Evolutionary conservation across 345 rosid species (phyloP), one percentile per base, ranked within the genome.

Genomic region (Salix purpurea): DNA sequence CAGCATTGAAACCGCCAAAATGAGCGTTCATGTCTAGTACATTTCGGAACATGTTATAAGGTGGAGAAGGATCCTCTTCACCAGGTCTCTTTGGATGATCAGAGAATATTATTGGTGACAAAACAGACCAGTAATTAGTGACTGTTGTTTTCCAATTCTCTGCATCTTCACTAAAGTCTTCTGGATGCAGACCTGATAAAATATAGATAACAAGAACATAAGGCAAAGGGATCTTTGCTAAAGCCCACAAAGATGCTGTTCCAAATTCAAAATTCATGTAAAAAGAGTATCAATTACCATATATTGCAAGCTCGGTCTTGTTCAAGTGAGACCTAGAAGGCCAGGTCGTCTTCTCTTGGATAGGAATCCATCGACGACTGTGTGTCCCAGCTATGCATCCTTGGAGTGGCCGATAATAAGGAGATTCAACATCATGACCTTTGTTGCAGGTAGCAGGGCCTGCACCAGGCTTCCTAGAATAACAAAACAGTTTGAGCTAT

Each of bases 61-160:
- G 99, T 28, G 99, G 98, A 2, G 91, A 87, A 52, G 99, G 99
- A 85, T 96, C 98, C 85, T 96, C 99, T 42, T 94, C 97, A 16
- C 99, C 99, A 7, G 99, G 99, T 85, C 99, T 92, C 82, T 96
- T 96, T 16, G 99, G 98, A 84, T 96, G 99, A 89, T 96, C 99
- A 0, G 99, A 96, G 92, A 96, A 96, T 86, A 96, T 92, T 71
- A 96, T 67, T 5, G 99, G 98, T 6, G 99, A 96, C 71, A 96
- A 85, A 80, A 96, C 96, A 14, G 99, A 94, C 99, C 99, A 96
- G 83, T 88, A 94, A 80, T 96, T 89, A 65, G 78, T 74, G 60
- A 91, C 86, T 64, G 91, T 87, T 67, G 73, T 21, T 76, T 73
- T 94, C 94, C 94, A 91, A 75, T 73, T 88, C 67, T 77, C 89